Base-by-base conservation (phyloP, 2,329 filamentous ascomycete genomes). In the Botryotinia globosa region DNA sequence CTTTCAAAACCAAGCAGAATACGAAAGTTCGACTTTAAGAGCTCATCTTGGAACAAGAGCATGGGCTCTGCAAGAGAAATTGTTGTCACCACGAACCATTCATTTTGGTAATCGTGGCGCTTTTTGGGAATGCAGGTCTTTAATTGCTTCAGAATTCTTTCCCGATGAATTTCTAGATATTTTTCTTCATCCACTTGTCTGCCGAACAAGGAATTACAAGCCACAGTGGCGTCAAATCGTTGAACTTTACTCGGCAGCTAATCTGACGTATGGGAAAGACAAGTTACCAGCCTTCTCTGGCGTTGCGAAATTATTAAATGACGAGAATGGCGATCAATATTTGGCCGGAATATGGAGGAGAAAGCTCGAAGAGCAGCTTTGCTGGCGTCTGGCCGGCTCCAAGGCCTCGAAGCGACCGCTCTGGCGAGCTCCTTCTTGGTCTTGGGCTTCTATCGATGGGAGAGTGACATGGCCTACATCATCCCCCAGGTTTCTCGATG, bases 261-360 rank as follows among this genome's bases (percentile, higher is more conserved):
- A 59, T 74, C 79, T 64, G 75, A 79, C 5, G 74, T 75, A 29
- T 68, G 75, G 39, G 73, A 75, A 32, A 78, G 80, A n/a, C 25
- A 68, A 58, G 12, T 14, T 68, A 58, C 37, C 65, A n/a, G 65
- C 48, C 18, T 45, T 81, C 59, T 76, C 77, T 20, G 78, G 79
- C 29, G 61, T 81, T 32, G 77, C 76, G 14, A 74, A n/a, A 72
- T 34, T 20, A 4, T n/a, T 48, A 6, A 51, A 74, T n/a, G 32
- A 59, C 14, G 37, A 51, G 10, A n/a, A n/a, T 51, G 4, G 10
- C 22, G 48, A 51, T 51, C 48, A 51, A 9, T 25, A 77, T 64
- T 37, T 76, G 25, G 77, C 77, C n/a, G 75, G 74, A 29, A 25
- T 76, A n/a, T 74, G 75, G 75, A 74, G 54, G 42, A 22, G 3